Evolutionary conservation across 805 yeast species (phyloP), one percentile per base, ranked within the genome.

Genomic region (Nadsonia fulvescens): DNA sequence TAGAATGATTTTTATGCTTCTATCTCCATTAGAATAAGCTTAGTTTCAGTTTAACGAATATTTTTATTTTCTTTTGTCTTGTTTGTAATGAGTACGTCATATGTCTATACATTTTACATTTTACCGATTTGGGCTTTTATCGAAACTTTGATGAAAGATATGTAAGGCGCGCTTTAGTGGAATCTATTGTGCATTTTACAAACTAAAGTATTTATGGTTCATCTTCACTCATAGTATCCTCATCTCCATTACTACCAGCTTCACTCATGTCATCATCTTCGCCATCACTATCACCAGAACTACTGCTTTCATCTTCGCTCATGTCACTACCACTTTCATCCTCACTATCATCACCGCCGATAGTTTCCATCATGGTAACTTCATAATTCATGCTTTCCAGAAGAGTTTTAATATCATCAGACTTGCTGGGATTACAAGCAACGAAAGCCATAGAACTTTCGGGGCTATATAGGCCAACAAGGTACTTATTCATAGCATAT

Each of bases 391-490:
- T 48, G 1, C 39, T 39, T 6, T 38, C 40, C 29, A 83, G 63
- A 29, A 57, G 66, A 10, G 44, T 48, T 22, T 50, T 47, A 28
- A 77, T 49, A 4, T 47, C 49, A 1, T 56, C 65, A 3, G 53
- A 44, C 35, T 70, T 73, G 2, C 70, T 53, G 3, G 86, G 75
- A 37, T 89, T 82, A 29, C 83, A 64, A 39, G 81, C 68, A 3
- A 71, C 54, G 40, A 81, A 82, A 6, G 78, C 58, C 12, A 63
- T 51, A 8, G 89, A 69, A 1, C 48, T 47, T 1, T 53, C 42
- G 7, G 69, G 19, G 11, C 25, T 37, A 20, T 67, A 86, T 29
- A 86, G 40, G 2, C 72, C 70, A 15, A 61, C 49, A 40, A 76
- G 65, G 42, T 77, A 81, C 30, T 56, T 61, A 24, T 62, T 54